phyloP scores from a whole-genome alignment of 306 rosid species.

The Luffa aegyptiaca region DNA sequence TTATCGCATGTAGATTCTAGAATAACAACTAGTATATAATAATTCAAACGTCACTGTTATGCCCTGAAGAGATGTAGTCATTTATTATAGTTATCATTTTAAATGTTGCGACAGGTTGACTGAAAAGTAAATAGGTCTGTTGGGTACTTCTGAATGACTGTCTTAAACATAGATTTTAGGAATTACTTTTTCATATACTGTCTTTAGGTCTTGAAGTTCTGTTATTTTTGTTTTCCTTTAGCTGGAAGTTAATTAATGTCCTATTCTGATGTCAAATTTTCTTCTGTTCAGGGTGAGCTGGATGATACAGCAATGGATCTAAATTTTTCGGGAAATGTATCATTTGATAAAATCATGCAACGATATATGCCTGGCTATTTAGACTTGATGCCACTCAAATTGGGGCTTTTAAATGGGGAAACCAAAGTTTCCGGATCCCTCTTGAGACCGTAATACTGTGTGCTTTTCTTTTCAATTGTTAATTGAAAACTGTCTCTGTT shows the following conservation, averaged over 20 bases:
- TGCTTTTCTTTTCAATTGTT: slow-evolving; percentile 5
- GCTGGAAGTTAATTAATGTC: background rate
- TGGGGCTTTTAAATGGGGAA: slow-evolving; percentile 74
- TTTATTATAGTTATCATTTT: background rate
- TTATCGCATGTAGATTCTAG: background rate
- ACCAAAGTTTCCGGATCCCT: slow-evolving; percentile 78
- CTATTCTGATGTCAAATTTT: slow-evolving; percentile 10
- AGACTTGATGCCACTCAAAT: slow-evolving; percentile 47
- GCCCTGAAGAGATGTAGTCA: background rate
- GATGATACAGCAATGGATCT: slow-evolving; percentile 83
- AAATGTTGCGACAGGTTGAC: background rate
- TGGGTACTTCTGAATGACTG: background rate
- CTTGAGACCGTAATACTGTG: slow-evolving; percentile 66
- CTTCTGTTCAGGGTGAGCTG: slow-evolving; percentile 59
- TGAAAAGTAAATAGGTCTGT: background rate
- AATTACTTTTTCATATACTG: background rate
- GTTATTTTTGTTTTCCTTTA: background rate
- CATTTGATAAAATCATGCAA: slow-evolving; percentile 58
- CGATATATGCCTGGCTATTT: slow-evolving; percentile 64
- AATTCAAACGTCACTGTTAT: background rate
- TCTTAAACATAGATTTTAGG: background rate
- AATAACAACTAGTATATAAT: background rate
- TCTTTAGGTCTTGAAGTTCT: background rate
- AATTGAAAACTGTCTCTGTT: background rate
- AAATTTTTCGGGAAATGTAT: slow-evolving; percentile 76